Conservation (phyloP, 1,284 basidiomycete genomes). For the Cerrena zonata region DNA sequence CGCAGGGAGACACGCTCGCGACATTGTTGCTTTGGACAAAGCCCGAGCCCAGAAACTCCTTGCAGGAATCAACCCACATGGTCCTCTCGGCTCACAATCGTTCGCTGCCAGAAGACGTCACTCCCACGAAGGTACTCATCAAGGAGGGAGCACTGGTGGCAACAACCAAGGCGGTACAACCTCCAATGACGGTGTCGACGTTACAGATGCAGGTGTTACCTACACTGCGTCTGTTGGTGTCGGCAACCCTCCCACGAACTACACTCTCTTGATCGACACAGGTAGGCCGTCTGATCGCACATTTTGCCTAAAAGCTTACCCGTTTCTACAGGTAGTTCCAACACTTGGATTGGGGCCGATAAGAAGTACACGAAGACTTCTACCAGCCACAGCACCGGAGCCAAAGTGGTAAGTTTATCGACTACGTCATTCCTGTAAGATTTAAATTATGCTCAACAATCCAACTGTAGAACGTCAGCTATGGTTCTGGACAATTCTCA, state of each 20-base stretch:
- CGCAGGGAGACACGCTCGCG: conserved; percentile 33
- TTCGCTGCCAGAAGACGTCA: conserved; percentile 19
- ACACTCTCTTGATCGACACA: conserved; percentile 54
- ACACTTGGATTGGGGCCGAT: conserved; percentile 51
- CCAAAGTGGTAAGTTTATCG: conserved; percentile 32
- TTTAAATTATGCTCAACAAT: conserved; percentile 3
- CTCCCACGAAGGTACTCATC: conserved; percentile 22
- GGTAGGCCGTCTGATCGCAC: conserved; percentile 24
- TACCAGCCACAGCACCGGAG: conserved; percentile 39
- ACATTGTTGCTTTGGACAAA: conserved; percentile 47
- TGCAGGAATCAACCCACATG: conserved; percentile 45
- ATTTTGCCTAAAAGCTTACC: background rate
- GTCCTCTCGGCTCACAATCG: conserved; percentile 31
- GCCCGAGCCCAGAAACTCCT: conserved; percentile 50
- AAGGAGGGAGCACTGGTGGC: conserved; percentile 16
- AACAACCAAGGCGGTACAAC: conserved; percentile 13
- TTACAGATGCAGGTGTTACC: conserved; percentile 48
- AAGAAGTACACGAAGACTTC: conserved; percentile 37
- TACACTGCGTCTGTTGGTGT: conserved; percentile 54
- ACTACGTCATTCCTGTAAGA: conserved; percentile 1
- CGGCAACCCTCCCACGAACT: conserved; percentile 53
- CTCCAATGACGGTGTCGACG: conserved; percentile 38
- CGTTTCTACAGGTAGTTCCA: conserved; percentile 27
- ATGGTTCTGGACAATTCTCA: conserved; percentile 47
- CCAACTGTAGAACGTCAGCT: conserved; percentile 32